Base-by-base conservation (phyloP, 495 filamentous ascomycete species). In the Elaphomyces granulatus region DNA sequence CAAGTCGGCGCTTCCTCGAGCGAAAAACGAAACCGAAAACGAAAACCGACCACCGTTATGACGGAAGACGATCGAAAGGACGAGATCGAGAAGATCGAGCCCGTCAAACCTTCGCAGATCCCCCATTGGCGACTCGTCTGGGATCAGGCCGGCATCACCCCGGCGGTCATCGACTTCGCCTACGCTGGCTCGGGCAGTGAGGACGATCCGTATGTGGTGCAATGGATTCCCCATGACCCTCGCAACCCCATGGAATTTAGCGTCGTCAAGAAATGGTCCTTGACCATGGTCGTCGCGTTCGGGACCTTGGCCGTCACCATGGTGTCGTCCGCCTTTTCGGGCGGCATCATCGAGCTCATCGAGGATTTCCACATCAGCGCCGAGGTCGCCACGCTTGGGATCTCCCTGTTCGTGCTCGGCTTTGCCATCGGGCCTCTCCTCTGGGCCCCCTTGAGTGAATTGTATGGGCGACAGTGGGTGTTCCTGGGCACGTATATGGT, bases 331-430 rank as follows among this genome's bases (percentile, higher is more conserved):
- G 82, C 81, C 8, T 87, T 79, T 46, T 67, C 80, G 20, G 81
- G 81, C 26, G 83, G 83, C 48, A 58, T 82, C 9, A 51, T 54
- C n/a, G 61, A 80, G 43, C 72, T 85, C 36, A 60, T 74, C 43
- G 20, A 15, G 10, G 59, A 75, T 19, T 84, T 84, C 45, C 30
- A 67, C n/a, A 64, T 79, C 31, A 68, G 69, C 30, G 53, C 62
- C 2, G 75, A 77, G 40, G 57, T 84, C 2, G 72, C 71, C 15
- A 75, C 75, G 18, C 59, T 84, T 0, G 81, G 80, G 31, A 57
- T 86, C 15, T 84, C 80, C 20, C 61, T 84, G 40, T 87, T 83
- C 57, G 80, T 86, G 15, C 41, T 83, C 12, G 82, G 82, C 2
- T 83, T 85, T 49, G 79, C 80, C 16, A 47, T 81, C 38, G 75